Conservation (phyloP, 1,284 basidiomycete genomes). For the Inonotus obliquus region DNA sequence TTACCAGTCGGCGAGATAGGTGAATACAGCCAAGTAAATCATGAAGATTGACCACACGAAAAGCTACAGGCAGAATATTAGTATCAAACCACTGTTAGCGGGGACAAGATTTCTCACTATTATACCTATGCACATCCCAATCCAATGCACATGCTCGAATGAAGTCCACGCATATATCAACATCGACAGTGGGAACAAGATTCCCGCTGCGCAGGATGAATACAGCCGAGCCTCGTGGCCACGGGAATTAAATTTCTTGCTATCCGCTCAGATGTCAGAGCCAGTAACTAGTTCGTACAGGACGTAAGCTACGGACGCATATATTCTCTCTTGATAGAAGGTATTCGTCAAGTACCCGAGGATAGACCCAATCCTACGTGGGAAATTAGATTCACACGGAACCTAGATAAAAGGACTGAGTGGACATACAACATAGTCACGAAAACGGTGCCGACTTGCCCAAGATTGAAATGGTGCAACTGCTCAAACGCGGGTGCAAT, state of each 20-base stretch:
- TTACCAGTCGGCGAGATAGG: conserved; percentile 71
- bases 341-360: conserved; percentile 51
- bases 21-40: conserved; percentile 63
- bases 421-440: conserved; percentile 49
- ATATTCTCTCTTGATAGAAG: conserved; percentile 62
- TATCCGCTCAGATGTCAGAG: conserved; percentile 24
- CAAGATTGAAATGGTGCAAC: conserved; percentile 63
- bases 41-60: conserved; percentile 54
- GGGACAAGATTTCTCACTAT: conserved; percentile 32
- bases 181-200: conserved; percentile 60
- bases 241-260: conserved; percentile 45
- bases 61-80: conserved; percentile 29
- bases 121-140: conserved; percentile 50
- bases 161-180: conserved; percentile 65
- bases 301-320: conserved; percentile 39
- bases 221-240: conserved; percentile 77
- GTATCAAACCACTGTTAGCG: background rate
- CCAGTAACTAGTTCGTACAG: too few species aligned
- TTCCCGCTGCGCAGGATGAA: conserved; percentile 55
- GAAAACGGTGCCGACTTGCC: conserved; percentile 61
- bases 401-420: background rate
- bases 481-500: conserved; percentile 55
- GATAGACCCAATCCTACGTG: conserved; percentile 52
- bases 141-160: conserved; percentile 50
- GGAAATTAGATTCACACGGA: conserved; percentile 5